These are phyloP conservation scores for Scleroderma citrinum DNA, from an alignment of 768 basidiomycete species.

Conservation along the genomic window DNA sequence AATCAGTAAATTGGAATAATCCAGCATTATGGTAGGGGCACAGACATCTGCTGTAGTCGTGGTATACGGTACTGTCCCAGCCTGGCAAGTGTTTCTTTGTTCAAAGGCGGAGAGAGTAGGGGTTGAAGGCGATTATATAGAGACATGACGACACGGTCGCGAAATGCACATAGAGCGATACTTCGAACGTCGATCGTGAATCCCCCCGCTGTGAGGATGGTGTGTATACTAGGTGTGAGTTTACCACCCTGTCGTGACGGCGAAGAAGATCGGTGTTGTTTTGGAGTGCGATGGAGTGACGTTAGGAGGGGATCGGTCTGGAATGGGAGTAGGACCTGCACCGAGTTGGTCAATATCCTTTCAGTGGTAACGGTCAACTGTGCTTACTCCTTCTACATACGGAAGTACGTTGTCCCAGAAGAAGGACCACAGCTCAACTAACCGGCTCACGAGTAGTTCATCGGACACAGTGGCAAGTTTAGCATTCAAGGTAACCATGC, in stretches of 20 bases:
- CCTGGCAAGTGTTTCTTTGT: conserved; percentile 53
- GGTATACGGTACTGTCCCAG: conserved; percentile 55
- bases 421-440: conserved; percentile 89
- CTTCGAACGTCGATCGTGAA: conserved; percentile 74
- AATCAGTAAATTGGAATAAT: conserved; percentile 3
- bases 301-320: conserved; percentile 60
- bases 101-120: conserved; percentile 47
- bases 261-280: conserved; percentile 47
- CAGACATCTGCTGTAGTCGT: conserved; percentile 77
- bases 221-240: conserved; percentile 23
- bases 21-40: neutral
- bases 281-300: conserved; percentile 60
- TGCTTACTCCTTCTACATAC: conserved; percentile 78
- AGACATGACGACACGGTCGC: conserved; percentile 73
- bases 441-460: conserved; percentile 63
- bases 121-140: conserved; percentile 49
- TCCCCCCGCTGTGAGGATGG: conserved; percentile 25
- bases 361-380: neutral
- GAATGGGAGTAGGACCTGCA: conserved; percentile 52
- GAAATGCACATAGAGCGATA: conserved; percentile 73
- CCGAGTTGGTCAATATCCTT: conserved; percentile 17
- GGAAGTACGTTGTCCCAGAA: conserved; percentile 89
- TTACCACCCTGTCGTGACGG: conserved; percentile 47
- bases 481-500: conserved; percentile 90
- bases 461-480: conserved; percentile 76